These are phyloP conservation scores for Rhododendron kiyosumense DNA, from an alignment of 148 eudicot species.

Conservation along the genomic window DNA sequence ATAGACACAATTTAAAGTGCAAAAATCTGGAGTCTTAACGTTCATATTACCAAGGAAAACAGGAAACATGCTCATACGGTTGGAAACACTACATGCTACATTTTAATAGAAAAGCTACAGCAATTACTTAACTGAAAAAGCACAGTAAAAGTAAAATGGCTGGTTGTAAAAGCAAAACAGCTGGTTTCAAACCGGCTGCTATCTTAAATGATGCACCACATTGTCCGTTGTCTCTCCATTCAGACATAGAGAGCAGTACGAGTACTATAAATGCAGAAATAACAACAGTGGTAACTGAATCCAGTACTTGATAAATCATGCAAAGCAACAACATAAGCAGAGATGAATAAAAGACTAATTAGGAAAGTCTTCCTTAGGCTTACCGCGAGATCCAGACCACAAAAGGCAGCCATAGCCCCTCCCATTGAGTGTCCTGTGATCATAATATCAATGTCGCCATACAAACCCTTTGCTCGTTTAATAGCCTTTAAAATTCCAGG, in stretches of 20 bases:
- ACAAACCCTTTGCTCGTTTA: conserved; percentile 47
- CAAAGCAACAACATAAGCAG: too few species aligned
- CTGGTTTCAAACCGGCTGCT: not conserved
- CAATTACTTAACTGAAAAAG: not conserved
- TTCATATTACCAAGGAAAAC: not conserved
- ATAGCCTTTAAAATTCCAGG: conserved; percentile 70
- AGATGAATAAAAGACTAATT: too few species aligned
- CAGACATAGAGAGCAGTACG: too few species aligned
- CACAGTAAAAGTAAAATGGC: too few species aligned
- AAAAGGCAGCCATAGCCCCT: conserved; percentile 93
- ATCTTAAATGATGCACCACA: not conserved
- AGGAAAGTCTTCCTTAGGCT: too few species aligned
- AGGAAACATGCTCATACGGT: not conserved
- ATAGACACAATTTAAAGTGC: not conserved
- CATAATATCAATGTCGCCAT: conserved; percentile 59
- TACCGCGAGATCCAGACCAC: conserved; percentile 89
- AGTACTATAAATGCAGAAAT: too few species aligned
- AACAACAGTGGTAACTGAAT: too few species aligned
- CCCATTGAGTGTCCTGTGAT: conserved; percentile 98
- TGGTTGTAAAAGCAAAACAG: not conserved
- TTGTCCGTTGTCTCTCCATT: too few species aligned
- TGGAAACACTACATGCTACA: not conserved
- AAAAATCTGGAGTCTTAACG: not conserved
- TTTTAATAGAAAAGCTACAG: not conserved
- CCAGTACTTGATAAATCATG: too few species aligned